Percentiles rank a stretch among this genome's conserved stretches.
phyloP scores from a whole-genome alignment of 768 basidiomycete genomes.

The Kwoniella heveanensis region DNA sequence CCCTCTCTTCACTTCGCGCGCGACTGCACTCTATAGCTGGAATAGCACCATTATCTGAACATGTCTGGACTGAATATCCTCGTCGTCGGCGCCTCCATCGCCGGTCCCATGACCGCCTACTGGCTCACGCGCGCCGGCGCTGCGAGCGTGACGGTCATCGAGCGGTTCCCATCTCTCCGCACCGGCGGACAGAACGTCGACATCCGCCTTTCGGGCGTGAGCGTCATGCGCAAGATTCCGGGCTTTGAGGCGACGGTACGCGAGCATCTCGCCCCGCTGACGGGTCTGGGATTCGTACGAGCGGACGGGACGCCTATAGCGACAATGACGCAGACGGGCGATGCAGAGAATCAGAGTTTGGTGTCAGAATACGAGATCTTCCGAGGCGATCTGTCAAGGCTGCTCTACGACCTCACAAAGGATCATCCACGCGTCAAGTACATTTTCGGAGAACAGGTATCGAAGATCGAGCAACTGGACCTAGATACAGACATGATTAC shows the following conservation, averaged over 20 bases:
- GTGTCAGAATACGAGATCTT: conserved; percentile 37
- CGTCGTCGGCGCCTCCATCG: conserved; percentile 46
- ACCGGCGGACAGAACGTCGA: conserved; percentile 48
- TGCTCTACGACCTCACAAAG: conserved; percentile 34
- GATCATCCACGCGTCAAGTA: conserved; percentile 13
- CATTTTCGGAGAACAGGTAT: conserved; percentile 31
- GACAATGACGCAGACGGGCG: background rate
- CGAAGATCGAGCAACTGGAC: background rate
- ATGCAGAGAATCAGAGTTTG: background rate
- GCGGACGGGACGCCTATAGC: background rate
- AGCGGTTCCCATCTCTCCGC: conserved; percentile 30
- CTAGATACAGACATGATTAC: too few species aligned
- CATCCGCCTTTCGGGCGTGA: conserved; percentile 25
- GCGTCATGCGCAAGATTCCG: conserved; percentile 34
- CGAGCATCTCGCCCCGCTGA: conserved; percentile 25
- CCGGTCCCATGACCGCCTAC: conserved; percentile 43
- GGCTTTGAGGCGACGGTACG: conserved; percentile 28
- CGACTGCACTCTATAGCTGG: too few species aligned
- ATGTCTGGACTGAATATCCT: conserved; percentile 14
- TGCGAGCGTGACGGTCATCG: conserved; percentile 36
- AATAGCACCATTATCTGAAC: too few species aligned
- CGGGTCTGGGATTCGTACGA: conserved; percentile 35
- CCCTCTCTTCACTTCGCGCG: too few species aligned
- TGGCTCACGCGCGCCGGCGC: conserved; percentile 28
- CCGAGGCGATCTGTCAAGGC: conserved; percentile 39